phyloP scores from a whole-genome alignment of 164 flowering plant species.

The Amborella trichopoda region DNA sequence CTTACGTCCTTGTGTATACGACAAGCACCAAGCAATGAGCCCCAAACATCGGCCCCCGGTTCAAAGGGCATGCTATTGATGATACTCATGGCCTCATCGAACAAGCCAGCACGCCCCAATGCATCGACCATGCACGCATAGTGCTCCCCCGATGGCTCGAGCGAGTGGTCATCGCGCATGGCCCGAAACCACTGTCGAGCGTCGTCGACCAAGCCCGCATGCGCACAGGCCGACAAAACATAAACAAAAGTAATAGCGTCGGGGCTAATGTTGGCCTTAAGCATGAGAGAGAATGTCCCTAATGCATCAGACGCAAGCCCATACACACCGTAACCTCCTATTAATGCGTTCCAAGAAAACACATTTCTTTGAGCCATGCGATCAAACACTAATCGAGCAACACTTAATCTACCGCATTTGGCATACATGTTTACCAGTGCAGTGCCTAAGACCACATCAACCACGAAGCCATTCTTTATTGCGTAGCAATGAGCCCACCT shows the following conservation, averaged over 20 bases:
- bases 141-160: conserved; percentile 15
- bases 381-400: conserved; percentile 16
- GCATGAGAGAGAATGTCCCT: conserved; percentile 18
- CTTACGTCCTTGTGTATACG: conserved; percentile 25
- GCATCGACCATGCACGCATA: conserved; percentile 36
- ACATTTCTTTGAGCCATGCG: conserved; percentile 17
- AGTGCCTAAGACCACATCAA: conserved; percentile 26
- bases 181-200: conserved; percentile 19
- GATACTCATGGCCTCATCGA: conserved; percentile 19
- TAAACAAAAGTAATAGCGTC: conserved; percentile 20
- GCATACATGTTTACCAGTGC: conserved; percentile 29
- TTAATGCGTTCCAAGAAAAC: conserved; percentile 28
- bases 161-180: conserved; percentile 20
- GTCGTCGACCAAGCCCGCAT: conserved; percentile 23
- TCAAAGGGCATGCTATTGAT: conserved; percentile 22
- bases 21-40: conserved; percentile 38
- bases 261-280: conserved; percentile 19
- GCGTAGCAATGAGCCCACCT: conserved; percentile 29
- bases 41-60: conserved; percentile 27
- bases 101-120: conserved; percentile 23
- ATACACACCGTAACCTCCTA: conserved; percentile 31
- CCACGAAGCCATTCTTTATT: conserved; percentile 19
- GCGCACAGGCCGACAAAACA: conserved; percentile 33
- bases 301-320: conserved; percentile 17
- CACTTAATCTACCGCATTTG: conserved; percentile 21